Percentiles rank a stretch among this genome's conserved stretches.
These are phyloP conservation scores for Candida maris DNA, from an alignment of 805 yeast genomes.

Conservation along the genomic window DNA sequence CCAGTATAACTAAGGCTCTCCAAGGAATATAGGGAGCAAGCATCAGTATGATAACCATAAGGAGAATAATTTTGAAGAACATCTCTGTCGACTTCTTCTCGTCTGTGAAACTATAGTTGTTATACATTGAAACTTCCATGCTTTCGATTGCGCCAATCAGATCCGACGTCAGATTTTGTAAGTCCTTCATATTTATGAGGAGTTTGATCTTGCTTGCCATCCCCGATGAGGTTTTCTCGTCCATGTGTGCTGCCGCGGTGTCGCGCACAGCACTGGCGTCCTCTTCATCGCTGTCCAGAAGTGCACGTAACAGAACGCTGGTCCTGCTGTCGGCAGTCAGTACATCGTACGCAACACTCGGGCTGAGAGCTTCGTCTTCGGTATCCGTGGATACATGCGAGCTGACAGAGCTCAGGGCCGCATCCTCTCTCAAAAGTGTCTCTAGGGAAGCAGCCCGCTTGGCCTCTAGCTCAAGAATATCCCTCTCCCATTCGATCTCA, in stretches of 20 bases:
- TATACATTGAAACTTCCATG: slow-evolving; percentile 53
- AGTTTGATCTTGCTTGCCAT: slow-evolving; percentile 35
- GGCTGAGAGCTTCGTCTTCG: slow-evolving; percentile 12
- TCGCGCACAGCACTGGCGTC: too few species aligned
- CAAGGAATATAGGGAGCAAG: slow-evolving; percentile 60
- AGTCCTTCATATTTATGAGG: slow-evolving; percentile 63
- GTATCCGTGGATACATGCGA: slow-evolving; percentile 18
- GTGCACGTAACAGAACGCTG: slow-evolving; percentile 11
- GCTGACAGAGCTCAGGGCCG: slow-evolving; percentile 10
- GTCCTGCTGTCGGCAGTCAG: slow-evolving; percentile 17
- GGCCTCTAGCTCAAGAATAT: slow-evolving; percentile 8
- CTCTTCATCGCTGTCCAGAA: slow-evolving; percentile 11
- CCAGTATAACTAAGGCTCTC: slow-evolving; percentile 50
- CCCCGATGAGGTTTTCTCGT: slow-evolving; percentile 10
- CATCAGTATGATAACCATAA: slow-evolving; percentile 39
- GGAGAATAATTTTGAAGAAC: slow-evolving; percentile 40
- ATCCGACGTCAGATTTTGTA: slow-evolving; percentile 62
- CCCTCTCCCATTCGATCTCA: slow-evolving; percentile 18
- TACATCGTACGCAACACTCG: slow-evolving; percentile 14
- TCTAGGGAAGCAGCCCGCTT: slow-evolving; percentile 10
- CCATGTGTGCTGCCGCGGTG: slow-evolving; percentile 5
- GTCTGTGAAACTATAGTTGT: slow-evolving; percentile 67
- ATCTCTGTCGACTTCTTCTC: slow-evolving; percentile 63
- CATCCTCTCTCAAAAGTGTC: slow-evolving; percentile 6
- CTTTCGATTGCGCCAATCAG: slow-evolving; percentile 47